Evolutionary conservation across 2,329 filamentous ascomycete genomes (phyloP), one percentile per base, ranked within the genome.

Genomic region (Chrysosporium queenslandicum): DNA sequence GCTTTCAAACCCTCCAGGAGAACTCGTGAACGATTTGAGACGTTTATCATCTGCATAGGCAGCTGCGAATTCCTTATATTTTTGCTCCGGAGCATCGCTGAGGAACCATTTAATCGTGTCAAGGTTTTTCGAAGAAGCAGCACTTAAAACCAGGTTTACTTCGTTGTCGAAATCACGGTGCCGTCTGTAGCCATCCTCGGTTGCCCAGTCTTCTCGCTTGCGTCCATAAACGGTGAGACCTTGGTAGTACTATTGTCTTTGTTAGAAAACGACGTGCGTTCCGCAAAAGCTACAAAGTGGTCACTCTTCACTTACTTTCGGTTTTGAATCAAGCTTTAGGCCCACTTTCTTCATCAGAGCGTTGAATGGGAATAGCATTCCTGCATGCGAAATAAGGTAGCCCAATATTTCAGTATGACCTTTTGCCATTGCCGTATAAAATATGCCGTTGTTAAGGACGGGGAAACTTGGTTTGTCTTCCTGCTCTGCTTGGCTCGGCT

Each of bases 51-150:
- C 73, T 55, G 73, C 74, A 51, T 85, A 77, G 1, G 71, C 65
- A 57, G 81, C 77, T 0, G 81, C 75, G 62, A 89, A 92, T 42
- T 87, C 79, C 23, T 75, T 67, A 61, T 92, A 92, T 50, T 79
- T 73, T 25, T 81, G 75, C 58, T 79, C 68, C 0, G 87, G 86
- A 0, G 79, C 77, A 55, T 87, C 84, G 53, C 84, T 82, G 52
- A 88, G 67, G 64, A 91, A 87, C 80, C 86, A 94, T 61, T 92
- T 82, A 0, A 87, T 79, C 16, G 77, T 76, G 36, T 83, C 78
- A n/a, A 91, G 64, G 18, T 74, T 83, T 2, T 81, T 67, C n/a
- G 58, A 49, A 3, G 59, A 46, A 1, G 66, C 65, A 23, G 67
- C 61, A 6, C 58, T 51, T 18, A 72, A 58, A 14, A 72, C 60